Evolutionary conservation across 2,329 filamentous ascomycete genomes (phyloP).

Genomic region (Sporothrix brunneoviolacea): DNA sequence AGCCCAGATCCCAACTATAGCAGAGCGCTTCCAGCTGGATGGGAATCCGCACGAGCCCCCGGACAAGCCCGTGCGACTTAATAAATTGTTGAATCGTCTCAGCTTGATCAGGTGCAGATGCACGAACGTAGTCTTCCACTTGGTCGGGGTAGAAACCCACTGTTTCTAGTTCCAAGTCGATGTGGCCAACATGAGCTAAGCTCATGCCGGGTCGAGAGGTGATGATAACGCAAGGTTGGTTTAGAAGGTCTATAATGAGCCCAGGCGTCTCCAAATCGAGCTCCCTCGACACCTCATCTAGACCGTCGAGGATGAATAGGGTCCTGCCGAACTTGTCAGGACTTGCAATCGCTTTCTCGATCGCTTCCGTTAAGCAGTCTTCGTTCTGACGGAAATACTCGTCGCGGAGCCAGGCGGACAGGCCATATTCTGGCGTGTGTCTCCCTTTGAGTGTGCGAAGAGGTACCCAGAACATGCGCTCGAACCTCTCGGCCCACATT

Average conservation of each 20-base stretch:
- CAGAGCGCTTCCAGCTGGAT: too few species aligned
- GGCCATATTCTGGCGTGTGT: too few species aligned
- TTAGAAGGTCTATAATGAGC: conserved; percentile 27
- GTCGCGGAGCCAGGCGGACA: too few species aligned
- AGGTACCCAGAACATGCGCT: conserved; percentile 34
- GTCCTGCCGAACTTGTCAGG: too few species aligned
- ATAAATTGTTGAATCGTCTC: too few species aligned
- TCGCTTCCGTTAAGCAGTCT: neutral
- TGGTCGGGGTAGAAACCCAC: neutral
- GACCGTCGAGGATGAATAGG: conserved; percentile 36
- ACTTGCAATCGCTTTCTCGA: neutral
- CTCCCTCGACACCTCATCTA: conserved; percentile 33
- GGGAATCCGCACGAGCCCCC: too few species aligned
- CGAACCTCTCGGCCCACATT: conserved; percentile 20
- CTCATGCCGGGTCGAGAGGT: conserved; percentile 20
- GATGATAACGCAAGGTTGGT: conserved; percentile 31
- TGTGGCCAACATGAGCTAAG: neutral
- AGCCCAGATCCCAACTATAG: too few species aligned
- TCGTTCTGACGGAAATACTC: too few species aligned
- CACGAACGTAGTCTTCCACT: too few species aligned
- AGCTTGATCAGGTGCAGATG: too few species aligned
- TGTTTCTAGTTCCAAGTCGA: neutral
- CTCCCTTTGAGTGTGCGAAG: conserved; percentile 30
- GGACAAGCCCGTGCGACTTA: too few species aligned
- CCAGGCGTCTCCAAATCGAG: conserved; percentile 15